phyloP scores from a whole-genome alignment of 1,284 basidiomycete genomes.

The Ustilago sp. region DNA sequence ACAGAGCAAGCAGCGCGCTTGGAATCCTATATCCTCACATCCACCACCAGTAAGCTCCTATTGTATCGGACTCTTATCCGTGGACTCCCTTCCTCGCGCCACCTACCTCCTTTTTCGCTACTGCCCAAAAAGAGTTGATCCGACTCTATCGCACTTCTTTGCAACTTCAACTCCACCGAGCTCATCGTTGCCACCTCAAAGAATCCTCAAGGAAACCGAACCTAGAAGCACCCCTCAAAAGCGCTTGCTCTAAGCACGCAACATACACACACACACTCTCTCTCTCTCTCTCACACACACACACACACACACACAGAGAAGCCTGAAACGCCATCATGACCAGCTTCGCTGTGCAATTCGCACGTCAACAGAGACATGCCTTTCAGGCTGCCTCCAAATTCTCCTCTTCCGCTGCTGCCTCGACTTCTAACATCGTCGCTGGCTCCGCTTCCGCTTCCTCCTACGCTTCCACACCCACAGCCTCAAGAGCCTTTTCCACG shows the following conservation, averaged over 20 bases:
- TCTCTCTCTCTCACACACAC: too few species aligned
- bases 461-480: conserved; percentile 31
- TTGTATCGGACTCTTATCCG: not conserved
- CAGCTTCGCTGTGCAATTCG: conserved; percentile 53
- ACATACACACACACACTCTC: too few species aligned
- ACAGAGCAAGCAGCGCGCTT: not conserved
- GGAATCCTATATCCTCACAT: not conserved
- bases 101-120: not conserved
- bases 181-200: conserved; percentile 16
- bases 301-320: not conserved
- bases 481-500: conserved; percentile 48
- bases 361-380: conserved; percentile 49
- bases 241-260: conserved; percentile 11
- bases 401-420: conserved; percentile 25
- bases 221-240: not conserved
- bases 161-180: not conserved
- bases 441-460: conserved; percentile 30
- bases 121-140: not conserved
- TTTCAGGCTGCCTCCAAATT: conserved; percentile 46
- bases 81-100: not conserved
- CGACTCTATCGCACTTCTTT: not conserved
- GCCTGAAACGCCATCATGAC: conserved; percentile 30
- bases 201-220: not conserved
- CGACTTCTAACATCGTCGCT: conserved; percentile 29
- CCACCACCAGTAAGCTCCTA: conserved; percentile 6